Evolutionary conservation across 192 early-diverging fungal genomes (phyloP), one percentile per base, ranked within the genome.

Genomic region (Podila horticola): DNA sequence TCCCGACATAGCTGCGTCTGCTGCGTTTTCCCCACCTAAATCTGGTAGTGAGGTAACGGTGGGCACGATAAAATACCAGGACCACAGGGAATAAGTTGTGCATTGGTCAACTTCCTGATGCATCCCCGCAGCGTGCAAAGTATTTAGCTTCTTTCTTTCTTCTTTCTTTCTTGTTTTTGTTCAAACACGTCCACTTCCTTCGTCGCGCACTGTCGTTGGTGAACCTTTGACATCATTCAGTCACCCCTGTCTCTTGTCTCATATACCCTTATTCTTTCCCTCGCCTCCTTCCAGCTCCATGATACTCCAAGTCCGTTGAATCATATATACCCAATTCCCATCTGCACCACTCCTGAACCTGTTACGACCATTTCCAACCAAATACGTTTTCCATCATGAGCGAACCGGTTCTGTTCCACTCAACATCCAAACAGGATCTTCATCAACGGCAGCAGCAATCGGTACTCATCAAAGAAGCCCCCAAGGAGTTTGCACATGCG

Each of bases 1-100:
- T 17, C 41, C 41, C 2, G 11, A 15, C 38, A 4, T 45, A 45
- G 41, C 41, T 45, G 8, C 13, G 41, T 4, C 41, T 15, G 12
- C 41, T 45, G 13, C 41, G 15, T 17, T 45, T 45, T 8, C 4
- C 15, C 41, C 41, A 45, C 13, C 41, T 45, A 17, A 45, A 45
- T 12, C 41, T 12, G 13, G 41, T 17, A 45, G 12, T 45, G 41
- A 45, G 41, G 41, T 45, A 45, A 17, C 41, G 41, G 41, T 45
- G 41, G 41, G 15, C 15, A 45, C 15, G 41, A 45, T 45, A 45
- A 45, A 55, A 11, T n/a, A n/a, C 52, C 52, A 55, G 52, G 52
- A 55, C 52, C 52, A 55, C n/a, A 55, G 52, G 17, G 52, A 55
- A 55, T 55, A 26, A 45, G 52, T 24, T n/a, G n/a, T 26, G 52